Conservation (phyloP, 441 rosid genomes). For the Erodium texanum region DNA sequence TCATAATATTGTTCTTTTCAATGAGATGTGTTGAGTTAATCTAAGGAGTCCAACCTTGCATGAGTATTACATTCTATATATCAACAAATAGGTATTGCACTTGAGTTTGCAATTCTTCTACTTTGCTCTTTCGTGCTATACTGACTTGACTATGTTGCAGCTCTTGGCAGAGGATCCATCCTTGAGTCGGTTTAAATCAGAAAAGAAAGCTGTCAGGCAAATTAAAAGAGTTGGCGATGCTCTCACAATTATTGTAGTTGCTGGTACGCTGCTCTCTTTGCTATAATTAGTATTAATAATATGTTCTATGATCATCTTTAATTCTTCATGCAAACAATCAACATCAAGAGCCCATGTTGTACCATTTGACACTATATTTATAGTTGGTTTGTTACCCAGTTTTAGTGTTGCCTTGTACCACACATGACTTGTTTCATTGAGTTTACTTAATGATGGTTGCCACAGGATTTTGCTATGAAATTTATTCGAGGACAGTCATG, state of each 20-base stretch:
- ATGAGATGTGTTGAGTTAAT: neutral
- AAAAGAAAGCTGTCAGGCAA: neutral
- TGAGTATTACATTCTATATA: neutral
- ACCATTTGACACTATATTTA: neutral
- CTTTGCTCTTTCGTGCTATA: neutral
- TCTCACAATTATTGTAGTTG: neutral
- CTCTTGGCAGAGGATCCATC: constrained; percentile 1
- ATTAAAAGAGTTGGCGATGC: neutral
- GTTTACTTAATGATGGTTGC: neutral
- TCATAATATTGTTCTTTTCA: neutral
- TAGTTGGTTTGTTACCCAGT: neutral
- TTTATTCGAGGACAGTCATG: neutral
- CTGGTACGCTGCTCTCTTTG: neutral
- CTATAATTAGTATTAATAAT: neutral
- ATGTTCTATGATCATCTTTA: neutral
- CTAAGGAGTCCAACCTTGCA: neutral
- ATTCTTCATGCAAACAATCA: neutral
- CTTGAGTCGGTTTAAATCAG: neutral
- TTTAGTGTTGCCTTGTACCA: neutral
- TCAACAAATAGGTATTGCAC: neutral
- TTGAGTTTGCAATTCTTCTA: neutral
- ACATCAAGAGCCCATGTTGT: too few relatives aligned
- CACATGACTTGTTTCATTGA: neutral
- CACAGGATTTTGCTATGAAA: neutral
- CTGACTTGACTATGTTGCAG: neutral